Evolutionary conservation across 1,284 basidiomycete genomes (phyloP), one percentile per base, ranked within the genome.

Genomic region (Mrakiaceae sp.): DNA sequence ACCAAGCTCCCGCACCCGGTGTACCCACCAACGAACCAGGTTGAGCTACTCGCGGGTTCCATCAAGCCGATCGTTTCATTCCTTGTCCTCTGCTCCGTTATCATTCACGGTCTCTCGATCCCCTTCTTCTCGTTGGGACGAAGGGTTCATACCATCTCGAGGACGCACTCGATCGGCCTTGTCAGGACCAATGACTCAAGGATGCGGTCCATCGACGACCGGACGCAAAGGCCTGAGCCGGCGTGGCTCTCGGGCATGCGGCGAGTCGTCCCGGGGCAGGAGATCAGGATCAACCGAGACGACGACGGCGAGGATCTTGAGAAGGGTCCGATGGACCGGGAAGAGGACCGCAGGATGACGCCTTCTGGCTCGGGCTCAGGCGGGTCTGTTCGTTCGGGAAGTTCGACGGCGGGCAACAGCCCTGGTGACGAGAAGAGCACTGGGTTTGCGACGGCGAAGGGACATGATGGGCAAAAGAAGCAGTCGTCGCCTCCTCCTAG

Each of bases 11-110:
- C 86, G 0, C 77, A 79, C 5, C 80, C 84, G 0, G 71, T 78
- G 7, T 72, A 75, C n/a, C 80, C 81, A 4, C 83, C 85, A 0
- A 78, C 79, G 51, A 79, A 79, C 42, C 85, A 88, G 73, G 79
- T 83, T 5, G 82, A 87, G 67, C 74, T 87, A 11, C 79, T 96
- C 12, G 81, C 84, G 1, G 79, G 84, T 14, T 80, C 84, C 3
- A 91, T 96, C 63, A 87, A 92, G 72, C 93, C 94, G 0, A 87
- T 97, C 67, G 87, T 91, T 9, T 85, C 87, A 0, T 95, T 95
- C 76, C 85, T 96, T 81, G 93, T 97, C 2, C 80, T 97, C 1
- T 85, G 84, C 69, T 94, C 90, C 0, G 87, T 95, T 67, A 80
- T 86, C 14, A 84, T 88, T 43, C 90, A 97, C 72, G 93, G 93